Base-by-base conservation (phyloP, 208 protist species). In the Trypanosoma cruzi region DNA sequence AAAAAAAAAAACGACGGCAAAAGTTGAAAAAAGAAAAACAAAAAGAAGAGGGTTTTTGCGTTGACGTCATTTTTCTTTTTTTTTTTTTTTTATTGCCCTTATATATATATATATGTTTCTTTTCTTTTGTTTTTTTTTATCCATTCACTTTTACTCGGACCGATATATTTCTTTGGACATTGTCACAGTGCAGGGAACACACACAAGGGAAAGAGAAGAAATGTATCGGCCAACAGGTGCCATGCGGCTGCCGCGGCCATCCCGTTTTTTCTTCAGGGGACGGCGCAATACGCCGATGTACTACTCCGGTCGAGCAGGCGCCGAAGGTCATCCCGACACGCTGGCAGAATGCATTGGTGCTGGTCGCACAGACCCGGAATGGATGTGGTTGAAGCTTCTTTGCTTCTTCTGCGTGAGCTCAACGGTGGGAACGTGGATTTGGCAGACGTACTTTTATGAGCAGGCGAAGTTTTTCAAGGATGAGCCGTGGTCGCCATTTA, bases 401-500 rank as follows among this genome's bases (percentile, higher is more conserved):
- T 95, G 89, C 71, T 92, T 92, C 59, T 52, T 95, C 3, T 95
- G 89, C 64, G 75, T 85, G 24, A 71, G 75, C 60, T 80, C 89
- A 16, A 95, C 89, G 2, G 54, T 90, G 14, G 89, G 89, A 26
- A 87, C 82, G 29, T 88, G 76, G 54, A 8, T 88, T 13, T 95
- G 91, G 72, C 76, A 82, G 22, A 72, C 84, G 34, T 89, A 84
- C 71, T 95, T 95, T 57, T 75, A 79, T 3, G 75, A 95, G 64
- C 83, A 95, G 55, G 74, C 84, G 31, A 90, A 90, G 77, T 91
- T 79, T 60, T 95, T 95, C 67, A 90, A 92, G 67, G 89, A 95
- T 71, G 89, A 95, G 69, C 89, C 89, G 46, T 95, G 89, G 89
- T 92, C 89, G 14, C 86, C 64, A 8, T 74, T 84, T 13, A 77